Conservation (phyloP, 1,139 yeast species). For the Kluyveromyces sp. region DNA sequence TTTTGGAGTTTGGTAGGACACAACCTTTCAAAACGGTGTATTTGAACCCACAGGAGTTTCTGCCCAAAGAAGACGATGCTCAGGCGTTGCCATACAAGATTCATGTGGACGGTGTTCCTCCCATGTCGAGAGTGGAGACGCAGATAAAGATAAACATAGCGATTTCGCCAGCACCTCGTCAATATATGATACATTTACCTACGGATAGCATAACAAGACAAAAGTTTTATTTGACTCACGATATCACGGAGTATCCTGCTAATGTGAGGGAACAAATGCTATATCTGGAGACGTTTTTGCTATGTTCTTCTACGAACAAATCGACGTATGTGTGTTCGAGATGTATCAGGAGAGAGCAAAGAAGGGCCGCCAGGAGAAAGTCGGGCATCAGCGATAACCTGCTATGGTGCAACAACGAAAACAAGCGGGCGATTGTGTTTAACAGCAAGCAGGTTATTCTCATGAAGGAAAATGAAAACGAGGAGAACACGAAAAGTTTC, state of each 20-base stretch:
- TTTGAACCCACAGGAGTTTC: slow-evolving; percentile 15
- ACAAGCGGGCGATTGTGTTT: slow-evolving; percentile 78
- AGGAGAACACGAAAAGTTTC: slow-evolving; percentile 37
- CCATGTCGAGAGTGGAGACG: slow-evolving; percentile 85
- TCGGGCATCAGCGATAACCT: slow-evolving; percentile 60
- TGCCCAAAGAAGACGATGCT: slow-evolving; percentile 22
- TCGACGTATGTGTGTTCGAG: slow-evolving; percentile 76
- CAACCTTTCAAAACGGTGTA: slow-evolving; percentile 17
- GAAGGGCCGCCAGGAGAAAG: slow-evolving; percentile 84
- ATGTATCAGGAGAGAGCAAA: slow-evolving; percentile 86
- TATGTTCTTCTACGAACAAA: slow-evolving; percentile 38
- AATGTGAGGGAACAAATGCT: slow-evolving; percentile 48
- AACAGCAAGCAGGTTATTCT: slow-evolving; percentile 83
- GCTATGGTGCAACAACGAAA: slow-evolving; percentile 68
- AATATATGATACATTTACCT: slow-evolving; percentile 68
- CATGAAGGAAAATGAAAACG: slow-evolving; percentile 43
- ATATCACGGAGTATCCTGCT: slow-evolving; percentile 36
- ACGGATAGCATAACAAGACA: slow-evolving; percentile 82
- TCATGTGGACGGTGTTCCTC: slow-evolving; percentile 56
- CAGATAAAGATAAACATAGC: slow-evolving; percentile 72
- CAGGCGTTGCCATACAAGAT: slow-evolving; percentile 51
- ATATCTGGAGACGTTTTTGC: slow-evolving; percentile 58
- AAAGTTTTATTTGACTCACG: slow-evolving; percentile 57
- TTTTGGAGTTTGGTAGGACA: slow-evolving; percentile 23
- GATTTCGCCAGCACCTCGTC: slow-evolving; percentile 66